These are phyloP conservation scores for Fraxinus angustifolia DNA, from an alignment of 305 asterid species.

Conservation along the genomic window DNA sequence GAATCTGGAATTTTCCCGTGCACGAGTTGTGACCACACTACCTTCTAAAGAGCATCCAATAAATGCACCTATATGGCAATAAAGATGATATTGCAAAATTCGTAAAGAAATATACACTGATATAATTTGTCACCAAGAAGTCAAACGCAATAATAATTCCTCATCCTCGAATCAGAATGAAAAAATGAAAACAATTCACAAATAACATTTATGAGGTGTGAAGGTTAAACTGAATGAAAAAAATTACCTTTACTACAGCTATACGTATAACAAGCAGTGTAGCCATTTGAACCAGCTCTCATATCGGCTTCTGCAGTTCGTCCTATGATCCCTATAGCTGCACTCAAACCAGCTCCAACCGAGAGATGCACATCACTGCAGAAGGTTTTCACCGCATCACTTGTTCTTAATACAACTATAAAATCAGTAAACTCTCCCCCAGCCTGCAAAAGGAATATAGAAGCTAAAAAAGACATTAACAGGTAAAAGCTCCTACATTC, in stretches of 20 bases:
- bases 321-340: conserved; percentile 77
- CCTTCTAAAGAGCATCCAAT: conserved; percentile 93
- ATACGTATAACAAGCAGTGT: conserved; percentile 78
- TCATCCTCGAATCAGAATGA: neutral
- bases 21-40: conserved; percentile 73
- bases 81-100: neutral
- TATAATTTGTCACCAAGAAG: neutral
- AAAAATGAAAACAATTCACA: neutral
- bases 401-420: conserved; percentile 74
- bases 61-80: conserved; percentile 69
- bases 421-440: conserved; percentile 97
- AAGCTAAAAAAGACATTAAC: neutral
- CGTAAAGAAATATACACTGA: neutral
- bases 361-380: conserved; percentile 69
- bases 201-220: neutral
- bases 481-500: neutral
- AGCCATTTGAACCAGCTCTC: conserved; percentile 70
- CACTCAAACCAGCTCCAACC: conserved; percentile 88
- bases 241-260: conserved; percentile 90
- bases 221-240: neutral
- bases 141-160: neutral
- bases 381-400: conserved; percentile 76
- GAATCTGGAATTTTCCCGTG: conserved; percentile 66
- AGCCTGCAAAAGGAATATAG: conserved; percentile 48
- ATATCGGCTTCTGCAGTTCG: conserved; percentile 94